Percentiles rank a stretch among this genome's conserved stretches.
phyloP scores from a whole-genome alignment of 768 basidiomycete species.

The Psilocybe sp. region DNA sequence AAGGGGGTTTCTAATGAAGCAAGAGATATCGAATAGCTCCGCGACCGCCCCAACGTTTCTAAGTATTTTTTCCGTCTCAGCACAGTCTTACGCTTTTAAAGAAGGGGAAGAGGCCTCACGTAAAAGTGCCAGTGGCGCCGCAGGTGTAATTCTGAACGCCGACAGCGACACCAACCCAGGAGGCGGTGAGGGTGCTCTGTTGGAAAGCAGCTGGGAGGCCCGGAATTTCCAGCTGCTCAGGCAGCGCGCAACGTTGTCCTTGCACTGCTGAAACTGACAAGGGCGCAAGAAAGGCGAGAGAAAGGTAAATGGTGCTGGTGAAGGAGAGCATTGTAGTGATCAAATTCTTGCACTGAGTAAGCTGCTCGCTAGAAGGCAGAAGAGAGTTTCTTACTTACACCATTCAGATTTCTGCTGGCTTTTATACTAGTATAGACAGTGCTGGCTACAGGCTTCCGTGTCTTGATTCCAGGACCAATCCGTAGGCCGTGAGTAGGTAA shows the following conservation, averaged over 20 bases:
- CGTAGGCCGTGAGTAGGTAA: no score
- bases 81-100: background rate
- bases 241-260: conserved; percentile 19
- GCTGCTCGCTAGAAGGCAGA: no score
- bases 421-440: no score
- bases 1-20: conserved; percentile 30
- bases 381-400: no score
- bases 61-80: background rate
- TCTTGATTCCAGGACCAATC: no score
- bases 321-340: conserved; percentile 10
- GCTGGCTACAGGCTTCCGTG: no score
- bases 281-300: conserved; percentile 8
- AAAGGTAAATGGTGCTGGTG: conserved; percentile 12
- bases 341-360: no score
- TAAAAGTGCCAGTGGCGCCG: conserved; percentile 37
- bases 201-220: conserved; percentile 29
- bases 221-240: conserved; percentile 19
- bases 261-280: conserved; percentile 9
- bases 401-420: no score
- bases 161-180: conserved; percentile 43
- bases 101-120: conserved; percentile 29
- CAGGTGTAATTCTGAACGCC: conserved; percentile 60
- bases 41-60: conserved; percentile 49
- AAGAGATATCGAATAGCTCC: conserved; percentile 55
- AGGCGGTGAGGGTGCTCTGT: conserved; percentile 27